A percentile compares a stretch with the other conserved stretches of the same genome.
These are phyloP conservation scores for Turnera subulata DNA, from an alignment of 345 rosid species.

Conservation along the genomic window DNA sequence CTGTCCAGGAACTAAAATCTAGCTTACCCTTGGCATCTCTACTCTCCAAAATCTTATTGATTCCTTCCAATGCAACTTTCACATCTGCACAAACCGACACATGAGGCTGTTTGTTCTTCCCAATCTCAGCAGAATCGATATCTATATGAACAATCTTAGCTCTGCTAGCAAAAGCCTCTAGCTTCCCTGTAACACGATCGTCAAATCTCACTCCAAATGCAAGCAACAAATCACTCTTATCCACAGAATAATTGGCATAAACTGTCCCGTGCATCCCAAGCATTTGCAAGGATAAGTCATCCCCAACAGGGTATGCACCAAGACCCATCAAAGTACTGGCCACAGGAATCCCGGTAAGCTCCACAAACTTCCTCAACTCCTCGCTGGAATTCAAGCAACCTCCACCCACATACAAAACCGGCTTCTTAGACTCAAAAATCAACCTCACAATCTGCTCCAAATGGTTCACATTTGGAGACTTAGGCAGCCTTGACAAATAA, in stretches of 20 bases:
- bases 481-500: conserved; percentile 75
- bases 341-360: conserved; percentile 85
- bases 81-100: conserved; percentile 84
- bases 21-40: conserved; percentile 37
- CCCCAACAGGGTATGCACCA: conserved; percentile 59
- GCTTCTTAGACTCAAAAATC: conserved; percentile 71
- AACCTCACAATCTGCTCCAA: conserved; percentile 82
- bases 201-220: conserved; percentile 98
- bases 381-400: conserved; percentile 93
- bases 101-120: conserved; percentile 98
- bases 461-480: conserved; percentile 44
- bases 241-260: conserved; percentile 86
- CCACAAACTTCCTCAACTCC: conserved; percentile 75
- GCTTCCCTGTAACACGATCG: conserved; percentile 95
- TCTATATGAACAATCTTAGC: conserved; percentile 96
- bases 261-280: conserved; percentile 99
- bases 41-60: conserved; percentile 59
- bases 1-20: conserved; percentile 70
- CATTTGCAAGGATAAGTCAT: conserved; percentile 77
- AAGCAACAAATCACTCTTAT: conserved; percentile 75
- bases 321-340: conserved; percentile 99
- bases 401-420: conserved; percentile 95
- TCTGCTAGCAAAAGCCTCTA: conserved; percentile 89
- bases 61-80: conserved; percentile 72
- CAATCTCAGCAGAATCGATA: conserved; percentile 92